Base-by-base conservation (phyloP, 177 flowering plant species). In the Vitis hybrid region DNA sequence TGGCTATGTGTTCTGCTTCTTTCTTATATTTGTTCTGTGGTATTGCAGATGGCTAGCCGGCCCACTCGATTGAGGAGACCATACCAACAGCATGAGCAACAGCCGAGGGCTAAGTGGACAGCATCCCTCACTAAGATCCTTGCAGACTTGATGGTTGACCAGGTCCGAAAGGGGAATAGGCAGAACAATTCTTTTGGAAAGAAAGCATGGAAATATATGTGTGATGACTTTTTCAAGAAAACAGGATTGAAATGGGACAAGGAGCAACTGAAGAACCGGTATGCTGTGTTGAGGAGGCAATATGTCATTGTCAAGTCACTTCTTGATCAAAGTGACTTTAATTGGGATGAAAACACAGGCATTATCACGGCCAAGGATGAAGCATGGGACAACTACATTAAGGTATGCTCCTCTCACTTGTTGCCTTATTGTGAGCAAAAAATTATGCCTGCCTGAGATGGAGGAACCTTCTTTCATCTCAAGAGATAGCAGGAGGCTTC, bases 21-120 rank as follows among this genome's bases (percentile, higher is more conserved):
- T n/a, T 14, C 3, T 12, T 66, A 30, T 48, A 11, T 15, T 55
- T 66, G 5, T 15, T 13, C 6, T 30, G 3, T 15, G 45, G 23
- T 68, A 18, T 32, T 60, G 14, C 63, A 80, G 83, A 86, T 84
- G 87, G 80, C 83, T 62, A 70, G 69, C 68, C 77, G 80, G 56
- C 26, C 78, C 4, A 76, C 74, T 17, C 80, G 80, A 67, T 60
- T 78, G 2, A 73, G 74, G 62, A 80, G 60, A 56, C 67, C 62
- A 34, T 17, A 67, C 51, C 57, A 59, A 73, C 84, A 79, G 63
- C 84, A 72, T 66, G 81, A 79, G 51, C 76, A 66, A 64, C 89
- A 80, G 64, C 68, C 80, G 4, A 80, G 89, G 74, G 92, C 92
- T 48, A 85, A 79, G 57, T 88, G 92, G 92, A 86, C 87, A 56